A percentile compares a stretch with the other conserved stretches of the same genome.
phyloP scores from a whole-genome alignment of 805 yeast species.

The Candida pini region DNA sequence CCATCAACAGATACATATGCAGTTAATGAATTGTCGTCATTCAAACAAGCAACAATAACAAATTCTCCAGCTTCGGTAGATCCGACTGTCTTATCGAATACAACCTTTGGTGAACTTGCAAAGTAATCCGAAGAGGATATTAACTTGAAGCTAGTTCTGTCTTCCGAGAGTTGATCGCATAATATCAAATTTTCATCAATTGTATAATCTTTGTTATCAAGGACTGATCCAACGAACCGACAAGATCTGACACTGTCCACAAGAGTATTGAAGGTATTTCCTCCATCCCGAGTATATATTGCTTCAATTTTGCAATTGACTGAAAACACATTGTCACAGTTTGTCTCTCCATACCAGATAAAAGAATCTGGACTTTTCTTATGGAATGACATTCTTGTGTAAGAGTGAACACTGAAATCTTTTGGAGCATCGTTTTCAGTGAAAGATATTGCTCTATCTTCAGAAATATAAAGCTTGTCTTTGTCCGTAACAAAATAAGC shows the following conservation, averaged over 20 bases:
- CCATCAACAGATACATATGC: conserved; percentile 84
- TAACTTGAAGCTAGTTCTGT: conserved; percentile 18
- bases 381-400: conserved; percentile 54
- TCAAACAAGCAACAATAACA: conserved; percentile 62
- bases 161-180: conserved; percentile 48
- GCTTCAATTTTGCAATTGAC: conserved; percentile 52
- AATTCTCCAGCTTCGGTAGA: conserved; percentile 68
- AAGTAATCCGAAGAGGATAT: conserved; percentile 53
- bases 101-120: conserved; percentile 29
- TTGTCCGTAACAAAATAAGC: conserved; percentile 48
- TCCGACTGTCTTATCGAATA: conserved; percentile 62
- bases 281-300: conserved; percentile 62
- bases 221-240: conserved; percentile 56
- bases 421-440: conserved; percentile 44
- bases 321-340: conserved; percentile 43
- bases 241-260: conserved; percentile 53
- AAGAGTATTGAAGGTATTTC: conserved; percentile 53
- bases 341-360: conserved; percentile 62
- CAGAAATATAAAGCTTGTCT: conserved; percentile 50
- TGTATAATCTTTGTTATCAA: conserved; percentile 28
- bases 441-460: conserved; percentile 64
- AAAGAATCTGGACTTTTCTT: conserved; percentile 49
- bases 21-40: conserved; percentile 45
- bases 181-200: conserved; percentile 48
- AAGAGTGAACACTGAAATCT: conserved; percentile 33